These are phyloP conservation scores for Colletotrichum cuscutae DNA, from an alignment of 2,329 filamentous ascomycete genomes.

Conservation along the genomic window DNA sequence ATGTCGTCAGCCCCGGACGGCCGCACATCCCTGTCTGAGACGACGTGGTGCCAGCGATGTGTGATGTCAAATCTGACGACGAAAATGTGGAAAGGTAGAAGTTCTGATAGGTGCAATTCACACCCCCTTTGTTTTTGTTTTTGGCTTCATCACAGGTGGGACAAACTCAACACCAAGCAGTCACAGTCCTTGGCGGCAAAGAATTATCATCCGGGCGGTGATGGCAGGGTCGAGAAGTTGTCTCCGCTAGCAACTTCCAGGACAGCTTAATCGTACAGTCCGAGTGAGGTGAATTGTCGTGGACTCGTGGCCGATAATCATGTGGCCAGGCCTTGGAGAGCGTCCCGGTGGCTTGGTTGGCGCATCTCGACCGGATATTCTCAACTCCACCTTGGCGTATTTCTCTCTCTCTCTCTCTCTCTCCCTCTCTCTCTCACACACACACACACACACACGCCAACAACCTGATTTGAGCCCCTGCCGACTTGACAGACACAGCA, in stretches of 20 bases:
- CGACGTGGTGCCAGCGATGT: too few relatives aligned
- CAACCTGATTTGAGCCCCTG: constrained; percentile 2
- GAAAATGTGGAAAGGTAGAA: too few relatives aligned
- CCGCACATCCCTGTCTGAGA: too few relatives aligned
- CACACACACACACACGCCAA: neutral
- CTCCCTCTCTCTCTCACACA: neutral
- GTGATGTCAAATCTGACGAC: too few relatives aligned
- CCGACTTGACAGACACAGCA: neutral
- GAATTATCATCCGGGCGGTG: neutral
- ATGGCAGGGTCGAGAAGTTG: neutral
- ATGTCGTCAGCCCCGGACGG: too few relatives aligned
- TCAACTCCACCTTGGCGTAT: constrained; percentile 10
- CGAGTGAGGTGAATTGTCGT: neutral
- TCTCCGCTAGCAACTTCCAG: neutral
- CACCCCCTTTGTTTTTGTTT: too few relatives aligned
- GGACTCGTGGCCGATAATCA: neutral
- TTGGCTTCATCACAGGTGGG: neutral
- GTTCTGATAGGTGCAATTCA: too few relatives aligned
- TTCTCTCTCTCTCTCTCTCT: neutral
- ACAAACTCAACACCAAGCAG: neutral
- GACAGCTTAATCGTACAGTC: neutral
- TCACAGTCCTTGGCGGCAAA: neutral
- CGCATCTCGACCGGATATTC: constrained; percentile 23
- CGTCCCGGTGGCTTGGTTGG: neutral
- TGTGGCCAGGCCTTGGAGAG: neutral